Conservation (phyloP, 108 stramenopile species). For the Bacterosira constricta region DNA sequence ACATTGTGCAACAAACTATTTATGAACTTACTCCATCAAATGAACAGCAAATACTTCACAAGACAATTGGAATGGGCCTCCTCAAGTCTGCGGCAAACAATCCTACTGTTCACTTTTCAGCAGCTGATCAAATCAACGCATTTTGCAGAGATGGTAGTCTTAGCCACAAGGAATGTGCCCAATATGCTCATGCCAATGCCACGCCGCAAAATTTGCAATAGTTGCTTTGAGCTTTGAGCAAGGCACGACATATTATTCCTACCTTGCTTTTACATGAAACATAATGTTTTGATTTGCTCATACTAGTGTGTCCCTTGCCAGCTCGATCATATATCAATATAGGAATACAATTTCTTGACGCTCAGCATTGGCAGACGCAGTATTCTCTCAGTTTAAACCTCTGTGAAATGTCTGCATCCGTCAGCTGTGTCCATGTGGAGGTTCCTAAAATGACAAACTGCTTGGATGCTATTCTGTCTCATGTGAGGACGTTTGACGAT, state of each 20-base stretch:
- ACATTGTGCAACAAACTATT: not conserved
- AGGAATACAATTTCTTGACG: not conserved
- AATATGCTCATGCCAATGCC: not conserved
- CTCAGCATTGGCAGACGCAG: not conserved
- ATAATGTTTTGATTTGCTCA: too few species aligned
- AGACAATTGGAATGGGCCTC: not conserved
- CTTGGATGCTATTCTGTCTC: not conserved
- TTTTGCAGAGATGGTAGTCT: slow-evolving; percentile 3
- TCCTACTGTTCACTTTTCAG: not conserved
- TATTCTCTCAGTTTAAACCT: slow-evolving; percentile 3
- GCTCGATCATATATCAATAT: slow-evolving; percentile 2
- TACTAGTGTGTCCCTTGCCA: too few species aligned
- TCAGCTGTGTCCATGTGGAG: not conserved
- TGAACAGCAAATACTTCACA: slow-evolving; percentile 9
- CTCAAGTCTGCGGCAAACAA: not conserved
- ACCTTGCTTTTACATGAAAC: too few species aligned
- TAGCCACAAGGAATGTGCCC: not conserved
- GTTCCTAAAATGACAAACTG: not conserved
- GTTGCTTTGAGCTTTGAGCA: not conserved
- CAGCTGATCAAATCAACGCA: slow-evolving; percentile 4
- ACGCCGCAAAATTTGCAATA: slow-evolving; percentile 4
- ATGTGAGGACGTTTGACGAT: not conserved
- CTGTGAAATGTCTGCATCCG: slow-evolving; percentile 1
- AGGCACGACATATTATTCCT: too few species aligned
- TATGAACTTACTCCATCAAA: not conserved